These are phyloP conservation scores for Podospora fimiseda DNA, from an alignment of 495 filamentous ascomycete species.

Conservation along the genomic window DNA sequence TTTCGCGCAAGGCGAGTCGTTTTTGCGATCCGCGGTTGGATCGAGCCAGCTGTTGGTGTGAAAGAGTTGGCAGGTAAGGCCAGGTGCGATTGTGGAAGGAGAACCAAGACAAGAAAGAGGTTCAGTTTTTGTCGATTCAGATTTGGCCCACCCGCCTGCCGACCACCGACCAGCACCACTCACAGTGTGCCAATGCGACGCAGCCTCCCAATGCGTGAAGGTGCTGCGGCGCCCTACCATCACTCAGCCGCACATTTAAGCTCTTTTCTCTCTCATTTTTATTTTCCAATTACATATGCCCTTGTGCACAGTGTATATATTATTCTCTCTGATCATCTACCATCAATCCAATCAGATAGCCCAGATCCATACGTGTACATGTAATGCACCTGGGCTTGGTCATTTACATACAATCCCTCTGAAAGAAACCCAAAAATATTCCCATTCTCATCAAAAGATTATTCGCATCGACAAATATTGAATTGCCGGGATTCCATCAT, in stretches of 20 bases:
- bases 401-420: too few species aligned
- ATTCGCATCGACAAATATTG: background rate
- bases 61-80: constrained; percentile 14
- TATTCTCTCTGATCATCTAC: too few species aligned
- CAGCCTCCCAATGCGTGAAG: too few species aligned
- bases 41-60: constrained; percentile 21
- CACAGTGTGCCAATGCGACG: constrained; percentile 5
- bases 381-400: too few species aligned
- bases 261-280: too few species aligned
- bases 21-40: constrained; percentile 31
- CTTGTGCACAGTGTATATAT: too few species aligned
- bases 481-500: background rate
- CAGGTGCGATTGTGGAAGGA: constrained; percentile 2
- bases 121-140: constrained; percentile 32
- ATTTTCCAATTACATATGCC: too few species aligned
- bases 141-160: constrained; percentile 15
- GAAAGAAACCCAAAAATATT: too few species aligned
- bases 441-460: background rate
- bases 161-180: background rate
- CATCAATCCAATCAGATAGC: too few species aligned
- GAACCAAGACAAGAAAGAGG: constrained; percentile 17
- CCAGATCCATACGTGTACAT: too few species aligned
- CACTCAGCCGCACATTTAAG: background rate
- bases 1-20: constrained; percentile 29
- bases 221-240: too few species aligned